Base-by-base conservation (phyloP, 108 stramenopile species). In the Stephanodiscus minutulus region DNA sequence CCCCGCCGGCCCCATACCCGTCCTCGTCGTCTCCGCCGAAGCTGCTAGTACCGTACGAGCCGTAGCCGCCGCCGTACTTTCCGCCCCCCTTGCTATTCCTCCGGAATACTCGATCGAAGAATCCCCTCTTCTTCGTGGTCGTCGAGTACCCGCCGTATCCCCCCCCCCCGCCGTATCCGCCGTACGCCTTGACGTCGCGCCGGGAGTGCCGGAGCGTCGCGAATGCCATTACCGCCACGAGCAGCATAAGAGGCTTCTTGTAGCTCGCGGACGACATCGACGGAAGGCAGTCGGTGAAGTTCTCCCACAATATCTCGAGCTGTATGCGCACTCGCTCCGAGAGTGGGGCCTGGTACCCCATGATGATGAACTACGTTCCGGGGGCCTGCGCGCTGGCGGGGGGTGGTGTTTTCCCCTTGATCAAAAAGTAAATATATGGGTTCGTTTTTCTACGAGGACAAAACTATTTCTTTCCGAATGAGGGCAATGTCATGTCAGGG, bases 261-360 rank as follows among this genome's bases (percentile, higher is more conserved):
- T 74, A 72, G 37, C 48, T 52, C 22, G n/a, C n/a, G n/a, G 49
- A 31, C 13, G 65, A 66, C 1, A 76, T 64, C 29, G 64, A 66
- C 9, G 65, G 50, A 21, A 80, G 18, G 46, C 79, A 67, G 61
- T 83, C 83, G 33, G 64, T 59, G 25, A 49, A 37, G 22, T 80
- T 76, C 56, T 83, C 83, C 49, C 64, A 76, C 2, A 66, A 46
- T 22, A 83, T 83, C 68, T 83, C 83, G 36, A 83, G 50, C 53
- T 83, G 73, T 61, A 83, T 83, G 35, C 83, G 74, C 72, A 83
- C 64, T 47, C 83, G 61, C 63, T 83, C 83, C 10, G 77, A 56
- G 20, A 79, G 77, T 11, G 77, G 77, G 25, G 70, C 59, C 46
- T 61, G 44, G 61, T 79, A 79, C 0, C 71, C 52, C 77, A 79